Evolutionary conservation across 2,329 filamentous ascomycete genomes (phyloP).

Genomic region (Coniochaeta hoffmannii): DNA sequence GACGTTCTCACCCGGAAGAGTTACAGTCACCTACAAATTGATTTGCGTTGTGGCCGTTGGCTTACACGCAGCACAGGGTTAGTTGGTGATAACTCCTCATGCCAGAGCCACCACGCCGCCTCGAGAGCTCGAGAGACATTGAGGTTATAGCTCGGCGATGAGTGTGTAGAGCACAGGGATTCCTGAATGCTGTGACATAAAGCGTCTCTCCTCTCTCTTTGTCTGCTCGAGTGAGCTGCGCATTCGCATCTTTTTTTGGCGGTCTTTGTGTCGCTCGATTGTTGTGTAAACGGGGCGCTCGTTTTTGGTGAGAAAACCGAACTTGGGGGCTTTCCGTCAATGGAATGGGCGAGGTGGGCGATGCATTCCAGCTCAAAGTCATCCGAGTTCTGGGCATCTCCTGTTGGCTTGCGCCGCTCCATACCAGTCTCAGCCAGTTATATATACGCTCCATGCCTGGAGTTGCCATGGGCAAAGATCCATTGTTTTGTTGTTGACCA

Average conservation of each 20-base stretch:
- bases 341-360: not conserved
- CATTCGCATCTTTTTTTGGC: not conserved
- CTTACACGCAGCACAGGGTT: not conserved
- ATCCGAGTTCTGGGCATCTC: not conserved
- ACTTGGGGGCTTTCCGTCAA: not conserved
- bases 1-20: too few relatives aligned
- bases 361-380: not conserved
- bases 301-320: not conserved
- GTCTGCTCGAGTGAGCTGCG: not conserved
- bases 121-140: not conserved
- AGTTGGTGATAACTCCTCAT: not conserved
- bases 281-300: not conserved
- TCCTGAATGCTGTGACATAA: conserved; percentile 2
- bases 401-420: not conserved
- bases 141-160: not conserved
- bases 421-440: not conserved
- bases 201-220: not conserved
- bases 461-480: not conserved
- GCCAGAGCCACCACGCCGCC: not conserved
- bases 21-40: too few relatives aligned
- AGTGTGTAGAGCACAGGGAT: not conserved
- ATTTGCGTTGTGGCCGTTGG: too few relatives aligned
- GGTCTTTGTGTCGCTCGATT: not conserved
- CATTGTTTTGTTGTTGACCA: conserved; percentile 1
- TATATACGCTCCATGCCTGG: not conserved